Evolutionary conservation across 75 land plant species (phyloP).

Genomic region (Cunninghamia lanceolata): DNA sequence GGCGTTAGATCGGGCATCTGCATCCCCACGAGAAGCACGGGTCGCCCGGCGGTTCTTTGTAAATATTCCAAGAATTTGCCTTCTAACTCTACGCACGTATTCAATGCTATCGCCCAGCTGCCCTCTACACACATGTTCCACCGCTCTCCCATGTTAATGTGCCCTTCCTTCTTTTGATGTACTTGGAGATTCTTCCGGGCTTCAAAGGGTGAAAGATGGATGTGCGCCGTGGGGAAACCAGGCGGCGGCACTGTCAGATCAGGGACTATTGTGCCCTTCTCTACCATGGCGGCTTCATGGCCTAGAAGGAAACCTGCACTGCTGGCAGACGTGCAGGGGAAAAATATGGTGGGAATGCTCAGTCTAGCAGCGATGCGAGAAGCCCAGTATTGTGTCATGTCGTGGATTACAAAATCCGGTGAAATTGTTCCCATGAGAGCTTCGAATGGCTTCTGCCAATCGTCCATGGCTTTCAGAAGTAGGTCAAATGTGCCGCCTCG

Average conservation of each 20-base stretch:
- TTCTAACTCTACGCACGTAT: constrained; percentile 17
- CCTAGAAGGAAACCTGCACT: background rate
- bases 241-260: no score
- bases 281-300: no score
- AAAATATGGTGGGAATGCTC: background rate
- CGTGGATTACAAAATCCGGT: background rate
- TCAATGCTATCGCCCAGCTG: constrained; percentile 2
- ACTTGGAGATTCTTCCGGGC: background rate
- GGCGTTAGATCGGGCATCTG: constrained; percentile 5
- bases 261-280: background rate
- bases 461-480: background rate
- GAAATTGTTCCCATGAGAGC: background rate
- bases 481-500: no score
- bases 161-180: background rate
- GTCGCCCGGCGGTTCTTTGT: background rate
- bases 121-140: no score
- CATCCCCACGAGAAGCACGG: background rate
- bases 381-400: background rate
- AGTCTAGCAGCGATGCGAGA: background rate
- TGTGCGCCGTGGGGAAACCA: no score
- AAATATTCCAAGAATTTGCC: background rate
- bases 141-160: background rate
- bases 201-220: no score
- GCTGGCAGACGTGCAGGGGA: background rate
- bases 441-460: background rate